phyloP scores from a whole-genome alignment of 75 land plant species.

The Sequoia sempervirens region DNA sequence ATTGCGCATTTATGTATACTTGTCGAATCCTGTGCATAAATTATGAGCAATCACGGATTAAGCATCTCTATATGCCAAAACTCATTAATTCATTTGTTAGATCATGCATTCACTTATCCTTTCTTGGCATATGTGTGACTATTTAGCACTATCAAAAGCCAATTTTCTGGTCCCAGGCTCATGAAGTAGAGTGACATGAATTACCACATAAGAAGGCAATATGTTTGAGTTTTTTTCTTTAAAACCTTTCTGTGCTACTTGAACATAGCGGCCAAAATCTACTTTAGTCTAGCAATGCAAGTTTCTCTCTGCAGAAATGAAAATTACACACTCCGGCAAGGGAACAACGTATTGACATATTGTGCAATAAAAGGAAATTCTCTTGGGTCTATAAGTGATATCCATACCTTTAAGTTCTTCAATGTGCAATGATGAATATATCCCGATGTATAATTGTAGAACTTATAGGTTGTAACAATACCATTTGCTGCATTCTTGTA shows the following conservation, averaged over 20 bases:
- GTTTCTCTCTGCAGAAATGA: background rate
- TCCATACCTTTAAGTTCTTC: slow-evolving; percentile 26
- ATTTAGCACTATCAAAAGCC: background rate
- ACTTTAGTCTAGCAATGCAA: too few relatives aligned
- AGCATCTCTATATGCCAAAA: background rate
- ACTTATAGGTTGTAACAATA: slow-evolving; percentile 19
- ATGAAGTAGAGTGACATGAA: background rate
- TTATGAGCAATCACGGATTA: background rate
- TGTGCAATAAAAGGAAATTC: background rate
- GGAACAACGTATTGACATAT: background rate
- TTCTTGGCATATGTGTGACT: background rate
- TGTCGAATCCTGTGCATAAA: background rate
- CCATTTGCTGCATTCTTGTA: slow-evolving; percentile 16
- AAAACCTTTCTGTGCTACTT: background rate
- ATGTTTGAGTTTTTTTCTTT: background rate
- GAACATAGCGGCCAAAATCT: too few relatives aligned
- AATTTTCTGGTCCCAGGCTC: too few relatives aligned
- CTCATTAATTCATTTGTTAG: background rate
- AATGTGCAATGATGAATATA: slow-evolving; percentile 39
- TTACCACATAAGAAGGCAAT: background rate
- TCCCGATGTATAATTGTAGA: slow-evolving; percentile 48
- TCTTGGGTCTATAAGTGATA: background rate
- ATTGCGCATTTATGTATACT: background rate
- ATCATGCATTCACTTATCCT: background rate
- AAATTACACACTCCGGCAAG: background rate